Evolutionary conservation across 192 early-diverging fungal genomes (phyloP), one percentile per base, ranked within the genome.

Genomic region (Coemansia sp.): DNA sequence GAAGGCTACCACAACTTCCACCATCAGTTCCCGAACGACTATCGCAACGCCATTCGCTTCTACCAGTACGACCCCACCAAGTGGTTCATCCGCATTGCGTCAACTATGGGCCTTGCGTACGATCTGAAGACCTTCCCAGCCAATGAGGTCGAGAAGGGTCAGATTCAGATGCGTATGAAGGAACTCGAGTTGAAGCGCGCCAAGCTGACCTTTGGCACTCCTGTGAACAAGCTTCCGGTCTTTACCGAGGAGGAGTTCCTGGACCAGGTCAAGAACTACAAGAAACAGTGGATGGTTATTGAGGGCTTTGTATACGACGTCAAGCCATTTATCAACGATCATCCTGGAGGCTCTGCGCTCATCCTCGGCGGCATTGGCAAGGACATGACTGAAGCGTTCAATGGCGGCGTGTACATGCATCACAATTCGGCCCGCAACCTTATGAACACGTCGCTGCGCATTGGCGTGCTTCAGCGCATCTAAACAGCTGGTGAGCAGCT

Each of bases 321-420:
- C 50, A 75, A 80, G 48, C 63, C 86, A 23, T 97, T 97, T 81
- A 85, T 92, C 56, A 83, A 90, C 56, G 86, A 93, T 47, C 95
- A 97, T 69, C 95, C 95, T 10, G 95, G 95, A 63, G 95, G 94
- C 62, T 70, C 75, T 39, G 85, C 84, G 17, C 87, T 89, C 64
- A 76, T 96, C 63, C 80, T 83, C 23, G 75, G 82, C 58, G 86
- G 79, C 25, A 81, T 95, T 32, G 95, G 95, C 63, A 89, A 90
- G 71, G 93, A 97, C 67, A 86, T 89, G 68, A 94, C 94, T 7
- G 83, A 79, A 12, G 82, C 90, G 2, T 96, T 96, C 82, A 92
- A 96, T 62, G 94, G 95, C 19, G 93, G 90, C 54, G 84, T 96
- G 14, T 95, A 97, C 75, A 81, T 90, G 68, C 95, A 97, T 72